Conservation (phyloP, 345 rosid genomes). For the Lagerstroemia speciosa region DNA sequence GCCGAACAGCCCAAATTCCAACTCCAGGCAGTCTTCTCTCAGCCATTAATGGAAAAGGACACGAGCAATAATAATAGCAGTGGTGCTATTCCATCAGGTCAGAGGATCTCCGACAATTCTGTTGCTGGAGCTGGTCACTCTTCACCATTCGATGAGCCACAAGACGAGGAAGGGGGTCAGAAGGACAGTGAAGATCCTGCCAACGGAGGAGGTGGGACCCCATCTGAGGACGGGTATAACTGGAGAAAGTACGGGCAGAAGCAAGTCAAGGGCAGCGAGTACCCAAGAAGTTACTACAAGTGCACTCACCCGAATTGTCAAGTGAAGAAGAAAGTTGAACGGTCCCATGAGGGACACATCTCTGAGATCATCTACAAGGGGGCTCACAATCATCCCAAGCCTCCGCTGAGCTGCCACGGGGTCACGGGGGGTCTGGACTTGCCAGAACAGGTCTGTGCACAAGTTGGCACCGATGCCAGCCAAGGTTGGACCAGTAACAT, state of each 20-base stretch:
- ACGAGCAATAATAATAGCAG: slow-evolving; percentile 10
- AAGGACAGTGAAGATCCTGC: slow-evolving; percentile 40
- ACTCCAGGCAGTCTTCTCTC: slow-evolving; percentile 31
- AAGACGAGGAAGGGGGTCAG: slow-evolving; percentile 62
- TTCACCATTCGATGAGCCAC: slow-evolving; percentile 57
- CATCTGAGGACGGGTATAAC: slow-evolving; percentile 86
- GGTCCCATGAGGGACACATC: background rate
- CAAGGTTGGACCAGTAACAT: slow-evolving; percentile 34
- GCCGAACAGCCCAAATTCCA: slow-evolving; percentile 1
- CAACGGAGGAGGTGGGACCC: slow-evolving; percentile 41
- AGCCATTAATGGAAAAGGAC: slow-evolving; percentile 30
- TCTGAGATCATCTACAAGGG: background rate
- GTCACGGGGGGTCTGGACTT: background rate
- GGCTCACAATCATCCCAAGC: background rate
- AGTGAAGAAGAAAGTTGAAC: background rate
- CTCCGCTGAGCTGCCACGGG: background rate
- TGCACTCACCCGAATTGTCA: background rate
- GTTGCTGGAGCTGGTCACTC: slow-evolving; percentile 37
- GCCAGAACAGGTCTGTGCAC: background rate
- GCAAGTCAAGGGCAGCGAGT: slow-evolving; percentile 91
- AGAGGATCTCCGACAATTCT: slow-evolving; percentile 27
- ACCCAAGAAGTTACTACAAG: slow-evolving; percentile 93
- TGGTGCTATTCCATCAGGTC: slow-evolving; percentile 23
- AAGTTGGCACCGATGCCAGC: slow-evolving; percentile 9
- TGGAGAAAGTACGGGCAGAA: slow-evolving; percentile 98